These are phyloP conservation scores for Rhodocollybia butyracea DNA, from an alignment of 768 basidiomycete species.

Conservation along the genomic window DNA sequence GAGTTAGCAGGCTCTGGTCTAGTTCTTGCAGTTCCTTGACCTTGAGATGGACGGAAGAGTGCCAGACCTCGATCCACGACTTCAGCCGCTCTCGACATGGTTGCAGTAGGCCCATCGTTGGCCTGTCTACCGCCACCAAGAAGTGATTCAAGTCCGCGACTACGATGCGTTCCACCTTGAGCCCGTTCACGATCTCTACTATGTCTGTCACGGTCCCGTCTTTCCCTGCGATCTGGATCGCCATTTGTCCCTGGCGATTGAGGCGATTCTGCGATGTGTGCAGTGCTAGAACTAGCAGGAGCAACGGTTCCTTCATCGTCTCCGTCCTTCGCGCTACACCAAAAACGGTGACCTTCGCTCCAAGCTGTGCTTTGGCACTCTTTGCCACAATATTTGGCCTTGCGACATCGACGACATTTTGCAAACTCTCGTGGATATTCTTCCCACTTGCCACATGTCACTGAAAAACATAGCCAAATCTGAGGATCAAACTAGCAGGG, in stretches of 20 bases:
- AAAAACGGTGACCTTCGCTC: slow-evolving; percentile 95
- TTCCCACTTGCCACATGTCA: slow-evolving; percentile 97
- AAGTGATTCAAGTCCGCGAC: slow-evolving; percentile 2
- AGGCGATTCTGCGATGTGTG: neutral
- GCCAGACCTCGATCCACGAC: neutral
- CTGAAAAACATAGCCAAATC: slow-evolving; percentile 35
- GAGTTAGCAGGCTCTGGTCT: neutral
- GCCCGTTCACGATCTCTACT: neutral
- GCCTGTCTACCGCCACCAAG: neutral
- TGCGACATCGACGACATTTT: slow-evolving; percentile 92
- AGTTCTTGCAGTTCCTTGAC: neutral
- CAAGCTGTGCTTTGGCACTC: slow-evolving; percentile 96
- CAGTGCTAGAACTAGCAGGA: neutral
- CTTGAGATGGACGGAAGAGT: neutral
- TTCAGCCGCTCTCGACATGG: slow-evolving; percentile 1
- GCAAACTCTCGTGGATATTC: slow-evolving; percentile 91
- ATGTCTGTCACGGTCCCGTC: slow-evolving; percentile 4
- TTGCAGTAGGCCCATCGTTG: neutral
- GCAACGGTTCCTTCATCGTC: slow-evolving; percentile 32
- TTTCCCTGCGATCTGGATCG: neutral
- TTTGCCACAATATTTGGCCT: slow-evolving; percentile 98
- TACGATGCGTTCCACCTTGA: neutral
- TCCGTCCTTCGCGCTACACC: slow-evolving; percentile 65
- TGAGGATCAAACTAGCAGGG: neutral
- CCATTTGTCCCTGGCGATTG: neutral